phyloP scores from a whole-genome alignment of 2,329 filamentous ascomycete genomes.

The Aspergillus puulaauensis region DNA sequence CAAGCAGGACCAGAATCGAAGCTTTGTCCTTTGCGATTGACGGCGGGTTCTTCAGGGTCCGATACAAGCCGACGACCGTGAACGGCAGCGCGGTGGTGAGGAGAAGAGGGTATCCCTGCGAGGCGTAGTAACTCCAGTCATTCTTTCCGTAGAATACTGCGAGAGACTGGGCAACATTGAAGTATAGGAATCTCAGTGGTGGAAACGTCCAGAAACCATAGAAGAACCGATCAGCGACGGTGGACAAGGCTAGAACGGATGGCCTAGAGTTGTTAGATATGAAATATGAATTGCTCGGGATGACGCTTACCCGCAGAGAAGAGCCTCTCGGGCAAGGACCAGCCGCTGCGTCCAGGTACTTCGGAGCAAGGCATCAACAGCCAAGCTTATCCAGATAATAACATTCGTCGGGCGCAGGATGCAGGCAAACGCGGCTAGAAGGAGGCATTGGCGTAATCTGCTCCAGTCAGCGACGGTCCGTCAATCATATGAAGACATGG shows the following conservation, averaged over 20 bases:
- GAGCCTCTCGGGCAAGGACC: conserved; percentile 61
- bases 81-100: conserved; percentile 83
- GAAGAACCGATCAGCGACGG: conserved; percentile 71
- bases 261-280: conserved; percentile 27
- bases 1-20: conserved; percentile 53
- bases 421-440: conserved; percentile 77
- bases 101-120: conserved; percentile 83
- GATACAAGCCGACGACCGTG: conserved; percentile 62
- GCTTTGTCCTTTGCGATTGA: conserved; percentile 31
- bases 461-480: background rate
- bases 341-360: conserved; percentile 44
- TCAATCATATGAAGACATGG: background rate
- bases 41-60: conserved; percentile 42
- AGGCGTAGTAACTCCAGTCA: conserved; percentile 88
- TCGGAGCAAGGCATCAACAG: conserved; percentile 53
- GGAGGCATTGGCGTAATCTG: conserved; percentile 64
- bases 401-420: conserved; percentile 86
- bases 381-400: conserved; percentile 76
- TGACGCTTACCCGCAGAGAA: conserved; percentile 55
- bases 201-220: conserved; percentile 88
- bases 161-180: conserved; percentile 85
- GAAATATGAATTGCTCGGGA: background rate
- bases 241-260: conserved; percentile 62
- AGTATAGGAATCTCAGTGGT: conserved; percentile 80
- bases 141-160: conserved; percentile 92